A percentile compares a stretch with the other conserved stretches of the same genome.
Conservation (phyloP, 1,139 yeast species). For the Scheffersomyces parashehatae region DNA sequence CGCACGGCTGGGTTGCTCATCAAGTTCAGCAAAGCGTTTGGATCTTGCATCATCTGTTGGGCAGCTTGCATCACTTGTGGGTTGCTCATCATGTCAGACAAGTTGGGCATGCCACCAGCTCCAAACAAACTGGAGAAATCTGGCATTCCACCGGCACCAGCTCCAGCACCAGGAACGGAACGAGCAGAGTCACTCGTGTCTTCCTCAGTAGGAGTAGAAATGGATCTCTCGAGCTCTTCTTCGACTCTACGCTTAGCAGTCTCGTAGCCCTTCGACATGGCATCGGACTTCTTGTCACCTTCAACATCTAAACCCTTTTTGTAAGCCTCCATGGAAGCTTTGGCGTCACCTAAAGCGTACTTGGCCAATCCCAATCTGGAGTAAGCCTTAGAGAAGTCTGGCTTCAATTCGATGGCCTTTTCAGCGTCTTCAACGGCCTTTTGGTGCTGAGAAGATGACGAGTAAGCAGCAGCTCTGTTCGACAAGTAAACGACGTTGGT, state of each 20-base stretch:
- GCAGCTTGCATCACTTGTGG: slow-evolving; percentile 94
- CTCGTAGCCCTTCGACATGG: slow-evolving; percentile 92
- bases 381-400: slow-evolving; percentile 86
- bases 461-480: slow-evolving; percentile 96
- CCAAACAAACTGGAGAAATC: slow-evolving; percentile 68
- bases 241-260: slow-evolving; percentile 87
- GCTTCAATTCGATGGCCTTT: slow-evolving; percentile 74
- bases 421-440: slow-evolving; percentile 84
- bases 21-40: slow-evolving; percentile 71
- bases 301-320: slow-evolving; percentile 83
- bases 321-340: slow-evolving; percentile 89
- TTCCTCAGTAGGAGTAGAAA: slow-evolving; percentile 27
- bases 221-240: slow-evolving; percentile 59
- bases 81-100: slow-evolving; percentile 71
- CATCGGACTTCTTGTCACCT: slow-evolving; percentile 81
- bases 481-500: slow-evolving; percentile 77
- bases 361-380: slow-evolving; percentile 93
- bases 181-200: slow-evolving; percentile 24
- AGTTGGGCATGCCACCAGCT: slow-evolving; percentile 60
- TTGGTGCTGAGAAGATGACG: slow-evolving; percentile 72
- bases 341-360: slow-evolving; percentile 85
- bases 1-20: slow-evolving; percentile 80
- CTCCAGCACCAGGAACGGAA: slow-evolving; percentile 21
- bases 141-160: slow-evolving; percentile 66
- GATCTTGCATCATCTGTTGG: slow-evolving; percentile 88